Conservation (phyloP, 2,329 filamentous ascomycete species). For the Penicillium italicum region DNA sequence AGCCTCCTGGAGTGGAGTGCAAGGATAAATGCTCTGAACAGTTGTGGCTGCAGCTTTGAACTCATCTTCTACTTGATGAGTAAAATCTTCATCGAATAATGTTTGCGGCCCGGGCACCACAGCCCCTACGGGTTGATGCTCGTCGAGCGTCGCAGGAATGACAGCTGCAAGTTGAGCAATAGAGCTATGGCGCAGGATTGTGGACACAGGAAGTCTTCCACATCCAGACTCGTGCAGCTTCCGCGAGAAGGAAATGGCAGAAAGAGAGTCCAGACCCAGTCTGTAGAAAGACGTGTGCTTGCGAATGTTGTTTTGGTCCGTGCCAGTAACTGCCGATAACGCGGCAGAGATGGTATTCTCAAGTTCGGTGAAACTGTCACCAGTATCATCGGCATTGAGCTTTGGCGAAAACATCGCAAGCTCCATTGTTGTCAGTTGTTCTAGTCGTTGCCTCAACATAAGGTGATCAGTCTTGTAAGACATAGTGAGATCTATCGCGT, state of each 20-base stretch:
- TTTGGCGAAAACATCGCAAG: constrained; percentile 43
- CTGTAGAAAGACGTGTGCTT: constrained; percentile 70
- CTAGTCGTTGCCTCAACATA: constrained; percentile 50
- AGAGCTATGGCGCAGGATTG: constrained; percentile 65
- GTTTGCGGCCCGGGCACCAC: not conserved
- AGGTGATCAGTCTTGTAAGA: constrained; percentile 71
- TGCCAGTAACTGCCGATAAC: constrained; percentile 51
- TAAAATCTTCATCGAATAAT: constrained; percentile 27
- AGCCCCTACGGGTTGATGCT: not conserved
- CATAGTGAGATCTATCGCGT: constrained; percentile 64
- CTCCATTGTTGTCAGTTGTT: constrained; percentile 43
- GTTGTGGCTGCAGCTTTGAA: constrained; percentile 33
- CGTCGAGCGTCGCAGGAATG: constrained; percentile 15
- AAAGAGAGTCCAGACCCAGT: constrained; percentile 80
- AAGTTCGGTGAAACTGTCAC: constrained; percentile 48
- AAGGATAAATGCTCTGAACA: constrained; percentile 65
- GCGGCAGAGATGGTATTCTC: constrained; percentile 57
- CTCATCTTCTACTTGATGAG: constrained; percentile 28
- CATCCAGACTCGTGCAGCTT: constrained; percentile 49
- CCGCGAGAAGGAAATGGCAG: constrained; percentile 67
- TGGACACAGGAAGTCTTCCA: constrained; percentile 60
- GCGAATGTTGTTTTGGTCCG: constrained; percentile 49
- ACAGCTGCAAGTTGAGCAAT: constrained; percentile 56
- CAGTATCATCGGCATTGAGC: constrained; percentile 27
- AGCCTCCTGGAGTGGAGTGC: constrained; percentile 81